Evolutionary conservation across 352 stramenopile genomes (phyloP), one percentile per base, ranked within the genome.

Genomic region (Phytopythium litorale): DNA sequence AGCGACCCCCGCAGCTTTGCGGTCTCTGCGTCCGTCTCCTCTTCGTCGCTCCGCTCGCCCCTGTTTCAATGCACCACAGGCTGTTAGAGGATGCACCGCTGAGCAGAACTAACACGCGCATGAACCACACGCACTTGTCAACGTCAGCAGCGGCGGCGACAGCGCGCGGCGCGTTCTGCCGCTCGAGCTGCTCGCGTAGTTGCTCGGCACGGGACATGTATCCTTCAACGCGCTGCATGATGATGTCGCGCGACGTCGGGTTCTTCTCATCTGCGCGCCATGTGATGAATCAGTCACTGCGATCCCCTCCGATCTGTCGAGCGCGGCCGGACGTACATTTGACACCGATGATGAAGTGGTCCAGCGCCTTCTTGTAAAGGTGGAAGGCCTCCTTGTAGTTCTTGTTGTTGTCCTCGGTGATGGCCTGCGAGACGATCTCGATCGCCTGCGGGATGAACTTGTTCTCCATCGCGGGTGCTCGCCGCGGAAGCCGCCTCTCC

Each of bases 1-100:
- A 99, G 68, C 1, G 96, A 97, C 23, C 94, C 94, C 7, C 97
- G 82, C 35, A 99, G 78, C 76, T 99, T 99, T 18, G 88, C 96
- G 8, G 83, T 91, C 68, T 99, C 97, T 49, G 87, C 89, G 58
- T 99, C 96, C 8, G 90, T 92, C 61, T 98, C 91, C 52, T 97
- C 84, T 19, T 94, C 84, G 49, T 96, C 80, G 40, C 86, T 88
- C 58, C 91, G 93, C 52, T 89, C 86, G 2, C 81, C 85, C 74
- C 82, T 91, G 54, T 19, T 13, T 43, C 33, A 59, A 56, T 35
- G 32, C 1, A n/a, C 64, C 8, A 28, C 50, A 33, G 45, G 19
- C 11, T 28, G 58, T 56, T 32, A 42, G 23, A 16, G 23, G 38
- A 7, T n/a, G 4, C 40, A 45, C 40, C 28, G 28, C 28, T 45